Conservation (phyloP, 768 basidiomycete genomes). For the Pulveroboletus ravenelii region DNA sequence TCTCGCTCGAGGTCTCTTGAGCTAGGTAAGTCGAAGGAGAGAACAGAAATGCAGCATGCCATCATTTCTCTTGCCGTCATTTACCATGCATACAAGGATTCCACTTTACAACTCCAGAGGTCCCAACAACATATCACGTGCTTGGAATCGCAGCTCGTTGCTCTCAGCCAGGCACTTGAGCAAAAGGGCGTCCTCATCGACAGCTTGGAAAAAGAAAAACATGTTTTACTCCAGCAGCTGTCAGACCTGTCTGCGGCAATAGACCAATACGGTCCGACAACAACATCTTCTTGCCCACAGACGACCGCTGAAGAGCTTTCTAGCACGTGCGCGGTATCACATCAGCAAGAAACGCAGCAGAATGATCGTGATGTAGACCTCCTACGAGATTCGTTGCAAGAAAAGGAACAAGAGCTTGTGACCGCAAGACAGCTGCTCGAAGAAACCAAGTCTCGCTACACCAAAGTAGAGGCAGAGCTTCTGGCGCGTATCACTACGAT, state of each 20-base stretch:
- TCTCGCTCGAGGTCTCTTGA: slow-evolving; percentile 12
- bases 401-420: slow-evolving; percentile 32
- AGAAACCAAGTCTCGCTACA: slow-evolving; percentile 33
- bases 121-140: slow-evolving; percentile 3
- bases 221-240: slow-evolving; percentile 8
- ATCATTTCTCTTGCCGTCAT: slow-evolving; percentile 24
- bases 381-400: slow-evolving; percentile 36
- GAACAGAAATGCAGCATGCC: slow-evolving; percentile 11
- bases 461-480: slow-evolving; percentile 29
- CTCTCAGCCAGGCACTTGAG: slow-evolving; percentile 15
- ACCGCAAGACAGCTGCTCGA: slow-evolving; percentile 32
- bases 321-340: not conserved
- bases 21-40: slow-evolving; percentile 3
- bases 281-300: not conserved
- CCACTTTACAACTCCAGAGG: slow-evolving; percentile 7
- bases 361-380: slow-evolving; percentile 29
- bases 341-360: not conserved
- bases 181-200: slow-evolving; percentile 2
- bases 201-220: slow-evolving; percentile 8
- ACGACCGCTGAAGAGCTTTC: slow-evolving; percentile 1
- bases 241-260: slow-evolving; percentile 4
- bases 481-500: slow-evolving; percentile 25
- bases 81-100: slow-evolving; percentile 14
- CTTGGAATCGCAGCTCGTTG: slow-evolving; percentile 18
- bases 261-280: not conserved